phyloP scores from a whole-genome alignment of 179 eudicot species.

The Beta macrorhiza region DNA sequence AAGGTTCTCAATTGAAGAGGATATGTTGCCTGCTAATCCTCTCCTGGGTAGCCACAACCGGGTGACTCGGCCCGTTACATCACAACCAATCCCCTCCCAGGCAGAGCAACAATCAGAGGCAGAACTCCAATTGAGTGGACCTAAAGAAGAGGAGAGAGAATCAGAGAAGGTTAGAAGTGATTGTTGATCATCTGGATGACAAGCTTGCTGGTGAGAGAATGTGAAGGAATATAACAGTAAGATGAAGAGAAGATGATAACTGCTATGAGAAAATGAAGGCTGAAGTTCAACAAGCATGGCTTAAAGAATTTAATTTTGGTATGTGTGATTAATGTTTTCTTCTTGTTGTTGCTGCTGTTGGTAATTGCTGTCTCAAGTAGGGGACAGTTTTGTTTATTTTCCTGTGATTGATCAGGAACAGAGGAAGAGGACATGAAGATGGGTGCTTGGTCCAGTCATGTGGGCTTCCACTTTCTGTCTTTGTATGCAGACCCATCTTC shows the following conservation, averaged over 20 bases:
- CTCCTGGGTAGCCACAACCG: conserved; percentile 47
- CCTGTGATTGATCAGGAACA: conserved; percentile 29
- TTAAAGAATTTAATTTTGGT: conserved; percentile 13
- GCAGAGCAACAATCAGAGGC: conserved; percentile 52
- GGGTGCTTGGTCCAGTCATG: conserved; percentile 44
- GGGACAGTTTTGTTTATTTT: conserved; percentile 22
- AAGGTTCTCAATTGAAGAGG: conserved; percentile 49
- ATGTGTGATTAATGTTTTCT: conserved; percentile 20
- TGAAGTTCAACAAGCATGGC: conserved; percentile 42
- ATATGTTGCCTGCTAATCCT: conserved; percentile 51
- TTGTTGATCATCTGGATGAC: conserved; percentile 47
- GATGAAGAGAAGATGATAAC: conserved; percentile 36
- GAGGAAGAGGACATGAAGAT: conserved; percentile 37
- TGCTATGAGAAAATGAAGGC: conserved; percentile 31
- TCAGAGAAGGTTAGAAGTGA: conserved; percentile 47
- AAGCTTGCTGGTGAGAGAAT: conserved; percentile 35
- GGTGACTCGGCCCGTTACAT: conserved; percentile 43
- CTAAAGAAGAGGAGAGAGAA: conserved; percentile 28
- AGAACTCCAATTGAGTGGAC: conserved; percentile 56
- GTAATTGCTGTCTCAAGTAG: conserved; percentile 16
- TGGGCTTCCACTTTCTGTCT: conserved; percentile 47
- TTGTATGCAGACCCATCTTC: conserved; percentile 31
- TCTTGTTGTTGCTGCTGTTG: conserved; percentile 6
- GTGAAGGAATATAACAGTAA: conserved; percentile 35
- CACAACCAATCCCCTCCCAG: conserved; percentile 80